Evolutionary conservation across 2,329 filamentous ascomycete species (phyloP).

Genomic region (Paraphaeosphaeria sporulosa): DNA sequence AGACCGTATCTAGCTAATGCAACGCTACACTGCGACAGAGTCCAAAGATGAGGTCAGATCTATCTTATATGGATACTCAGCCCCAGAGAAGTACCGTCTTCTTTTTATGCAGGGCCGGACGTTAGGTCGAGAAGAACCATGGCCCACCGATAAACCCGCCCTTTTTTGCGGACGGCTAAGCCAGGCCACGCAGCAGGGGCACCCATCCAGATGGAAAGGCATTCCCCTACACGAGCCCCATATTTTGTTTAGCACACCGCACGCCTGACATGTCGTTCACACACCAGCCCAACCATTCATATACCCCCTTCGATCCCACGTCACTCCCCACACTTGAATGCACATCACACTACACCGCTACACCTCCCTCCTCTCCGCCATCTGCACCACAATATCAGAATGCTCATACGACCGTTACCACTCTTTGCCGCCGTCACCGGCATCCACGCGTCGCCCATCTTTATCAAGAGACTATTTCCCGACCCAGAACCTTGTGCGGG

Average conservation of each 20-base stretch:
- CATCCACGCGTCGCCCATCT: slow-evolving; percentile 20
- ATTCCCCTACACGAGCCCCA: not conserved
- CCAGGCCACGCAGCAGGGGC: not conserved
- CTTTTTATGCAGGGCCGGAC: not conserved
- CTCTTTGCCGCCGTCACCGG: not conserved
- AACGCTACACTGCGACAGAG: not conserved
- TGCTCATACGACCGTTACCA: slow-evolving; percentile 10
- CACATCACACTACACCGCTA: not conserved
- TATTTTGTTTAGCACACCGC: not conserved
- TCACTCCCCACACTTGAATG: not conserved
- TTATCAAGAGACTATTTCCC: slow-evolving; percentile 24
- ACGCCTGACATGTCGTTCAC: not conserved
- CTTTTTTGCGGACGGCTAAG: not conserved
- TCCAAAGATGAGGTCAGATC: not conserved
- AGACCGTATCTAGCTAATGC: not conserved
- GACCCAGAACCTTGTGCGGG: slow-evolving; percentile 50
- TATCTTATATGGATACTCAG: not conserved
- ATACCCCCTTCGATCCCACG: not conserved
- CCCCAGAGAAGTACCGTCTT: not conserved
- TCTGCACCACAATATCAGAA: slow-evolving; percentile 14
- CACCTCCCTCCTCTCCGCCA: slow-evolving; percentile 7
- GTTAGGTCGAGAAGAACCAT: not conserved
- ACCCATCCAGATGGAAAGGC: not conserved
- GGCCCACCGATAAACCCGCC: not conserved
- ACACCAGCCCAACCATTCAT: not conserved